Evolutionary conservation across 805 yeast genomes (phyloP), one percentile per base, ranked within the genome.

Genomic region (Kluyveromyces nonfermentans): DNA sequence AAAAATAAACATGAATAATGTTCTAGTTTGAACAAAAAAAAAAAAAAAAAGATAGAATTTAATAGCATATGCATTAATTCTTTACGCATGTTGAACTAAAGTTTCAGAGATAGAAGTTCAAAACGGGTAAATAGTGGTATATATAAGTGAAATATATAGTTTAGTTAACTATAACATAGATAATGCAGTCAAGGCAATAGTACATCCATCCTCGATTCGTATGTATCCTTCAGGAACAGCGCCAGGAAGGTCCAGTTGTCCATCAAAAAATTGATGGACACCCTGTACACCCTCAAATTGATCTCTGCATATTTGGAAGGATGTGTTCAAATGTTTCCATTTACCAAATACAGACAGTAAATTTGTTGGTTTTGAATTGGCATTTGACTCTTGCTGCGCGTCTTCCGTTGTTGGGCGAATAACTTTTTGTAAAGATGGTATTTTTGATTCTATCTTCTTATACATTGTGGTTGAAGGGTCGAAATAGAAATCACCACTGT

Each of bases 181-280:
- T 25, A 36, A 20, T 3, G 30, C 30, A 0, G 86, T 60, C 37
- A 82, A 60, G 0, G 80, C 73, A 8, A 83, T 76, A 62, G 81
- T 55, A 1, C 79, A 71, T 4, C 80, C 82, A 60, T 87, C 96
- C 54, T 85, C 95, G 1, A 82, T 70, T 46, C 83, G 68, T 0
- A 60, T 35, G 40, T 51, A 47, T 6, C 65, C 66, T 25, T 50
- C 54, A n/a, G 62, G 60, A 7, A 75, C 71, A 0, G 82, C 76
- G 1, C 65, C 59, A 1, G 84, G 82, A 7, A 82, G 71, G 6
- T 55, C 55, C 19, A 77, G 40, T 44, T 72, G 68, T 3, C 82
- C 80, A 60, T 87, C 95, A 59, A 87, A 82, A 68, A 87, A 72
- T 48, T 79, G 81, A 12, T 71, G 64, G 1, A 81, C 77, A 35